Conservation (phyloP, 768 basidiomycete species). For the Terana coerulea region DNA sequence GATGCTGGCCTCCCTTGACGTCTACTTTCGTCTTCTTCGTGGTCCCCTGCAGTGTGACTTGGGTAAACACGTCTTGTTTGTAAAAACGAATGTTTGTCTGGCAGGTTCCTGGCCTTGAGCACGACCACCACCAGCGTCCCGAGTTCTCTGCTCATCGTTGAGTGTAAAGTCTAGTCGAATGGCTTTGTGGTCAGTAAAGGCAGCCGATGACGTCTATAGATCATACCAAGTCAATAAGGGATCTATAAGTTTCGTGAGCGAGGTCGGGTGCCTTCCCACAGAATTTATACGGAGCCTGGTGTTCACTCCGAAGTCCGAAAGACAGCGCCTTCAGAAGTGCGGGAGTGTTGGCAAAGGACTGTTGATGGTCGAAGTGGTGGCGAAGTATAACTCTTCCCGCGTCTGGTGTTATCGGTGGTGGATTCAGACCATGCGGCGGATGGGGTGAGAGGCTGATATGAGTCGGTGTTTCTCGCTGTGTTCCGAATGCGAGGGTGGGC, state of each 20-base stretch:
- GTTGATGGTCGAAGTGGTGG: too few species aligned
- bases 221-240: background rate
- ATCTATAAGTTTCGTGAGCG: background rate
- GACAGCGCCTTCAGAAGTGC: too few species aligned
- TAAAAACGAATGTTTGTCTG: slow-evolving; percentile 74
- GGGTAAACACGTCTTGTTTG: slow-evolving; percentile 88
- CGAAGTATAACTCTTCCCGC: too few species aligned
- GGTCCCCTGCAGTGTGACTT: slow-evolving; percentile 53
- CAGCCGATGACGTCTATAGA: background rate
- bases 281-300: too few species aligned
- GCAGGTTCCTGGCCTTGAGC: slow-evolving; percentile 79
- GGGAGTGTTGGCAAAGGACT: too few species aligned
- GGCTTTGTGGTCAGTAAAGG: background rate
- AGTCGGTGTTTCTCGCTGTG: background rate
- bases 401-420: too few species aligned
- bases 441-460: background rate
- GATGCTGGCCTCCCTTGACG: slow-evolving; percentile 88
- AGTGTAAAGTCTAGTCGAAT: background rate
- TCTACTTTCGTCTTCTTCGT: slow-evolving; percentile 71
- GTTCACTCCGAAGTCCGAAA: too few species aligned
- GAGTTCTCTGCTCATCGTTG: slow-evolving; percentile 46
- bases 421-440: slow-evolving; percentile 1
- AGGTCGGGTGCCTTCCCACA: too few species aligned
- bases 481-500: background rate
- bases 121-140: slow-evolving; percentile 85